Percentiles rank a stretch among this genome's conserved stretches.
These are phyloP conservation scores for Blakeslea trispora DNA, from an alignment of 371 early-diverging fungal species.

Conservation along the genomic window DNA sequence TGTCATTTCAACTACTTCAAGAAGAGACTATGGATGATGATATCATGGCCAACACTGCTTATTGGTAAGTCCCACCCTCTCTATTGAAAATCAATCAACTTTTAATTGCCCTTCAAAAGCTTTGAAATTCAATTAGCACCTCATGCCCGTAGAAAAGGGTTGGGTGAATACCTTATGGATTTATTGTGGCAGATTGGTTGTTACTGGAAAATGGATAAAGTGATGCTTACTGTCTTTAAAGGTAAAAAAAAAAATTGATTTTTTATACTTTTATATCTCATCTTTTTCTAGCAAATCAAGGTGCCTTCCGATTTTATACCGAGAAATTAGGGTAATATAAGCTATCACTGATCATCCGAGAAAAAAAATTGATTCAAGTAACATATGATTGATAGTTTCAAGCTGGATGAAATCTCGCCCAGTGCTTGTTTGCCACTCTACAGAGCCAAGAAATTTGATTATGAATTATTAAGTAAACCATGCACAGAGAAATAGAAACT, in stretches of 20 bases:
- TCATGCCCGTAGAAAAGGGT: constrained; percentile 45
- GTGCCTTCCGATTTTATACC: constrained; percentile 57
- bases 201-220: constrained; percentile 59
- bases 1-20: constrained; percentile 58
- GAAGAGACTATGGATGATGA: constrained; percentile 67
- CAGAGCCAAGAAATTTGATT: constrained; percentile 57
- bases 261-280: too few species aligned
- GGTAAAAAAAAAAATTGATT: too few species aligned
- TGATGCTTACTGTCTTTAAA: constrained; percentile 69
- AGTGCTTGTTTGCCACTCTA: constrained; percentile 50
- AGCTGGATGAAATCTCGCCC: constrained; percentile 64
- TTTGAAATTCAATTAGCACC: constrained; percentile 55
- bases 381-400: constrained; percentile 38
- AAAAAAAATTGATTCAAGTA: too few species aligned
- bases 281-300: constrained; percentile 58
- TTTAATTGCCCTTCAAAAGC: constrained; percentile 18
- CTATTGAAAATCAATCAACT: not conserved
- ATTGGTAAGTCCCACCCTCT: constrained; percentile 49
- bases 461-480: constrained; percentile 58
- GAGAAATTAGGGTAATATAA: constrained; percentile 52
- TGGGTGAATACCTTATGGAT: constrained; percentile 57
- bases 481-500: constrained; percentile 6
- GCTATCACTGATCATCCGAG: not conserved
- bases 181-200: constrained; percentile 49
- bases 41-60: constrained; percentile 54